These are phyloP conservation scores for Cryptosporidium bovis DNA, from an alignment of 169 alveolate species.

Conservation along the genomic window DNA sequence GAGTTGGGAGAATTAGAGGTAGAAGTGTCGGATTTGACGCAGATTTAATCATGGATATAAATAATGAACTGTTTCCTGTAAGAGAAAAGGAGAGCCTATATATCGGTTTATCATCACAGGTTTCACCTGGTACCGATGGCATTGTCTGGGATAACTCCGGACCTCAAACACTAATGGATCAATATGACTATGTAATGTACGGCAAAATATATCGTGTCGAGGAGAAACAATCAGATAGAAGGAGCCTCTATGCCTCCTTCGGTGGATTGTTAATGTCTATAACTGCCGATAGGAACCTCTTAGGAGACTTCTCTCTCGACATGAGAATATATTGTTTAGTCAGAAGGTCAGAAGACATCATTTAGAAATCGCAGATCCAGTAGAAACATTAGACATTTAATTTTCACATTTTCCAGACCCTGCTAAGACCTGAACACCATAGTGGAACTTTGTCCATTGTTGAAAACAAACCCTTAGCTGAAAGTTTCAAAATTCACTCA, in stretches of 20 bases:
- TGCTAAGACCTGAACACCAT: too few species aligned
- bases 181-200: conserved; percentile 90
- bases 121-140: conserved; percentile 40
- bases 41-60: conserved; percentile 88
- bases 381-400: too few species aligned
- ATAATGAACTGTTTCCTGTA: conserved; percentile 88
- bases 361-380: neutral
- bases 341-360: conserved; percentile 74
- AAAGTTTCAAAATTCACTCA: too few species aligned
- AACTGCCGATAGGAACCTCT: conserved; percentile 91
- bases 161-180: conserved; percentile 80
- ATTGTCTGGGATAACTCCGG: conserved; percentile 70
- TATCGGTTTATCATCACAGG: conserved; percentile 79
- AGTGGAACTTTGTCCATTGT: too few species aligned
- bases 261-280: conserved; percentile 92
- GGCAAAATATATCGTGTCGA: conserved; percentile 90
- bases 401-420: too few species aligned
- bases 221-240: conserved; percentile 90
- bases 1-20: conserved; percentile 88
- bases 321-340: conserved; percentile 88
- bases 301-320: conserved; percentile 89
- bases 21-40: conserved; percentile 93
- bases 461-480: too few species aligned
- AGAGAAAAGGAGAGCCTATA: conserved; percentile 80
- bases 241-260: conserved; percentile 87